phyloP scores from a whole-genome alignment of 805 yeast species.

The Starmera quercuum region DNA sequence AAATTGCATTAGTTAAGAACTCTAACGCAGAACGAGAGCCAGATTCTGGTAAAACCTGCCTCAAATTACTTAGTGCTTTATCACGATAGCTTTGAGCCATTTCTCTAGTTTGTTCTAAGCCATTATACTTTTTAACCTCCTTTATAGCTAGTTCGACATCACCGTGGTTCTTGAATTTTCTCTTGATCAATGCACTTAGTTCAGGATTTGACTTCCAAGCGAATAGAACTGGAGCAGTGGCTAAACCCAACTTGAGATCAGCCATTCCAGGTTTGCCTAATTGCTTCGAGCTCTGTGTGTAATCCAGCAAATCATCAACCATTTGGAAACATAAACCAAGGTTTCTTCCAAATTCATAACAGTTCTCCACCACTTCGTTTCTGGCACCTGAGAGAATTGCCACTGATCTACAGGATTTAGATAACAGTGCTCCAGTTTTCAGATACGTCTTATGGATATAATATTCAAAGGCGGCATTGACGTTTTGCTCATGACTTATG shows the following conservation, averaged over 20 bases:
- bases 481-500: slow-evolving; percentile 54
- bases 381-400: slow-evolving; percentile 87
- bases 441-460: slow-evolving; percentile 92
- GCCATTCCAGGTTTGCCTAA: slow-evolving; percentile 96
- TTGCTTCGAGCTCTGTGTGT: slow-evolving; percentile 76
- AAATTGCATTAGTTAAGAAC: slow-evolving; percentile 72
- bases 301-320: slow-evolving; percentile 94
- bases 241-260: slow-evolving; percentile 86
- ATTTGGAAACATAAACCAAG: slow-evolving; percentile 93
- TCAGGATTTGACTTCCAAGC: slow-evolving; percentile 91
- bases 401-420: slow-evolving; percentile 87
- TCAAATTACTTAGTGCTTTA: slow-evolving; percentile 64
- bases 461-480: slow-evolving; percentile 90
- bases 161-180: slow-evolving; percentile 75
- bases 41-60: slow-evolving; percentile 68
- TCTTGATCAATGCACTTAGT: slow-evolving; percentile 72
- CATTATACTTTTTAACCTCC: slow-evolving; percentile 64
- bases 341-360: slow-evolving; percentile 88
- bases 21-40: slow-evolving; percentile 86
- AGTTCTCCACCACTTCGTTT: slow-evolving; percentile 67
- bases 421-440: slow-evolving; percentile 90
- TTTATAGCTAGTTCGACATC: slow-evolving; percentile 78
- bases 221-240: slow-evolving; percentile 91
- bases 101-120: slow-evolving; percentile 66
- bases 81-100: slow-evolving; percentile 76